Conservation (phyloP, 73 alveolate genomes). For the Paramecium tetraurelia region DNA sequence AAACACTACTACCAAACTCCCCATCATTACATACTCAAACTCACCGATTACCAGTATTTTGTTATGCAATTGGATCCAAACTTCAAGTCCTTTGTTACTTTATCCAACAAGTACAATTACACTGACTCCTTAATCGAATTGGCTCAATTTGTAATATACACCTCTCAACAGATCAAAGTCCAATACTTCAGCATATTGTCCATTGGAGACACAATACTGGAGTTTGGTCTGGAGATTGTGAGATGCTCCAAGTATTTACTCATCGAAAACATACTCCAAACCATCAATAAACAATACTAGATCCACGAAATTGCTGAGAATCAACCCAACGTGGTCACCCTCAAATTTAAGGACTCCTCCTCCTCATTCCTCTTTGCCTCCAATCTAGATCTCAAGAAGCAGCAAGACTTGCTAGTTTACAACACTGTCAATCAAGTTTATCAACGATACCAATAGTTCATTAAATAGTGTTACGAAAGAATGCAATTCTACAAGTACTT, state of each 20-base stretch:
- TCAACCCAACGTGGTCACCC: not conserved
- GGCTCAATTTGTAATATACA: slow-evolving; percentile 1
- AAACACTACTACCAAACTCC: not conserved
- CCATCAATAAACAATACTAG: not conserved
- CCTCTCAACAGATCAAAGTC: not conserved
- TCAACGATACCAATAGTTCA: not conserved
- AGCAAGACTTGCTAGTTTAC: not conserved
- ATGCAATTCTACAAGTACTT: not conserved
- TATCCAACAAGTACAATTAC: not conserved
- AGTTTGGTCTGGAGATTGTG: not conserved
- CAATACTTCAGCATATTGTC: not conserved
- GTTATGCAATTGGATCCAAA: not conserved
- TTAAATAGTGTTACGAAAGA: slow-evolving; percentile 39
- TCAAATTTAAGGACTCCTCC: not conserved
- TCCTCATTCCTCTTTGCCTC: not conserved
- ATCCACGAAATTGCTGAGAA: not conserved
- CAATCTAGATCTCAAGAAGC: not conserved
- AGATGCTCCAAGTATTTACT: slow-evolving; percentile 32
- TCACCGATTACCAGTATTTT: not conserved
- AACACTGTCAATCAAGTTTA: not conserved
- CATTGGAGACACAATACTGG: not conserved
- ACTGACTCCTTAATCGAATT: not conserved
- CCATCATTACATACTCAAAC: not conserved
- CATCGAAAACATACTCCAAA: not conserved
- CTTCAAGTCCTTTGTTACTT: not conserved